phyloP scores from a whole-genome alignment of 495 filamentous ascomycete genomes.

The Penicillium coprophilum region DNA sequence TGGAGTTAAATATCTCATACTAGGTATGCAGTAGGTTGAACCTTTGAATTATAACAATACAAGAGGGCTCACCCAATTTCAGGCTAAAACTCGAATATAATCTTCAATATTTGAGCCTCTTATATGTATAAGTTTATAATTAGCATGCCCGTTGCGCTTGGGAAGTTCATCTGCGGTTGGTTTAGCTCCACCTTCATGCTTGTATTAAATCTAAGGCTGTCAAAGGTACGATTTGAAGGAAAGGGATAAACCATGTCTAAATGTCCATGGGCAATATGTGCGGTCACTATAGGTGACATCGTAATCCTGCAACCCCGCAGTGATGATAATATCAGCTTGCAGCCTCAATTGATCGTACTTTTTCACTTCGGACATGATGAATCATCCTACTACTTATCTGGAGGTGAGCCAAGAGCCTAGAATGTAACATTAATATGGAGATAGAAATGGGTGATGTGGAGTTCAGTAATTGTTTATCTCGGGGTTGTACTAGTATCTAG shows the following conservation, averaged over 20 bases:
- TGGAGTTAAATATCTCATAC: no score
- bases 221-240: neutral
- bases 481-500: neutral
- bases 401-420: neutral
- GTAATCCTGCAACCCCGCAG: neutral
- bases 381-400: neutral
- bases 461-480: neutral
- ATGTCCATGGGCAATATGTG: neutral
- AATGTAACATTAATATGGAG: neutral
- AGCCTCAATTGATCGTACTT: neutral
- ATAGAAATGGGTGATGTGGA: neutral
- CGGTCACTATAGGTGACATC: neutral
- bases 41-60: no score
- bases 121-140: no score
- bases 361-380: neutral
- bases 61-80: no score
- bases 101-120: no score
- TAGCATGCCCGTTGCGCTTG: no score
- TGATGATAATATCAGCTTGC: neutral
- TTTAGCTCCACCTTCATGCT: no score
- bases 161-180: neutral
- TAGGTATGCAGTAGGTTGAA: no score
- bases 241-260: neutral
- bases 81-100: no score
- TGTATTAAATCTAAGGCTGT: neutral